Evolutionary conservation across 1,284 basidiomycete genomes (phyloP).

Genomic region (Farysia itapuensis): DNA sequence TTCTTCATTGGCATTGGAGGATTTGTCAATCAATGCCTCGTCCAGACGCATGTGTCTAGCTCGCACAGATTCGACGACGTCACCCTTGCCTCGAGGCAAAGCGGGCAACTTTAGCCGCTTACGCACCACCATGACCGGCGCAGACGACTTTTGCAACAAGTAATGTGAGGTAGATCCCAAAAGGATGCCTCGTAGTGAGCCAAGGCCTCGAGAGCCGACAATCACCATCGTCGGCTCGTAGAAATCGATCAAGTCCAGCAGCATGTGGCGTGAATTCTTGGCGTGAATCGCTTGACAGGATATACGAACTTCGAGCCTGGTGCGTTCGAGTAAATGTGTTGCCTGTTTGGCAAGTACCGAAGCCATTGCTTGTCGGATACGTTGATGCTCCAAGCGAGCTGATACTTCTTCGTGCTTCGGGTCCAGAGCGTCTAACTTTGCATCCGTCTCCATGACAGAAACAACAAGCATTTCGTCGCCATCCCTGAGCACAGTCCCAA

Average conservation of each 20-base stretch:
- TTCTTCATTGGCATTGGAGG: slow-evolving; percentile 18
- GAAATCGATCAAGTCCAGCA: slow-evolving; percentile 84
- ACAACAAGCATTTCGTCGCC: slow-evolving; percentile 72
- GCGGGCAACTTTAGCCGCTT: slow-evolving; percentile 53
- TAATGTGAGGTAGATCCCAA: slow-evolving; percentile 97
- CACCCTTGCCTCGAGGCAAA: slow-evolving; percentile 53
- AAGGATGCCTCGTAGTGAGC: slow-evolving; percentile 87
- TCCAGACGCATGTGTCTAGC: slow-evolving; percentile 54
- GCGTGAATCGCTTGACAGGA: slow-evolving; percentile 88
- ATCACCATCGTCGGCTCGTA: slow-evolving; percentile 89
- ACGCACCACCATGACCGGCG: slow-evolving; percentile 76
- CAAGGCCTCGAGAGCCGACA: slow-evolving; percentile 87
- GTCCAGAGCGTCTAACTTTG: slow-evolving; percentile 65
- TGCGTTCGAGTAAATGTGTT: slow-evolving; percentile 84
- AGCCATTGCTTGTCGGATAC: slow-evolving; percentile 87
- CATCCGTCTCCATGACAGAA: slow-evolving; percentile 88
- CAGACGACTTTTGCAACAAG: slow-evolving; percentile 86
- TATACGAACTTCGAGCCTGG: slow-evolving; percentile 79
- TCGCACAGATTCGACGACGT: slow-evolving; percentile 54
- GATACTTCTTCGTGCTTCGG: slow-evolving; percentile 67
- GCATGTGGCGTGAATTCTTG: slow-evolving; percentile 89
- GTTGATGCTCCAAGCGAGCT: slow-evolving; percentile 77
- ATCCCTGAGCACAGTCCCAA: slow-evolving; percentile 91
- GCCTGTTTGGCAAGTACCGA: slow-evolving; percentile 82
- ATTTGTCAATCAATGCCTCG: slow-evolving; percentile 55